Conservation (phyloP, 306 rosid species). For the Cercis canadensis region DNA sequence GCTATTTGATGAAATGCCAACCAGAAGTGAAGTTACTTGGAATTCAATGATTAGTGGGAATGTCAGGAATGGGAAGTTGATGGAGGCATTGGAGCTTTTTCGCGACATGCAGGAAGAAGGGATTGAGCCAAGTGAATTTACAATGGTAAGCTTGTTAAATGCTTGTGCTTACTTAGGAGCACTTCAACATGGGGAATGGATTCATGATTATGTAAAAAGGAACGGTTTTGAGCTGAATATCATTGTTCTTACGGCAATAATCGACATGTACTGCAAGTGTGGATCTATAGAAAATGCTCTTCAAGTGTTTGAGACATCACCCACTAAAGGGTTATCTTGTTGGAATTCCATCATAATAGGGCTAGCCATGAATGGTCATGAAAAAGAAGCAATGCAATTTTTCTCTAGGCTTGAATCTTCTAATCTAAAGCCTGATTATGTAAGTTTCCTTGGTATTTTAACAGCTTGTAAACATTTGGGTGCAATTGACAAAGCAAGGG, state of each 20-base stretch:
- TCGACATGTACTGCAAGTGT: constrained; percentile 88
- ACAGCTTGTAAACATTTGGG: constrained; percentile 81
- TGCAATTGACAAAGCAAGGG: constrained; percentile 62
- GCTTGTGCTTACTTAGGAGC: constrained; percentile 89
- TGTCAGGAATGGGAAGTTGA: constrained; percentile 73
- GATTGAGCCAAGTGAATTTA: constrained; percentile 70
- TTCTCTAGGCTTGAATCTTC: constrained; percentile 67
- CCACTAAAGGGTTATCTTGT: constrained; percentile 61
- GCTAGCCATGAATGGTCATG: constrained; percentile 74
- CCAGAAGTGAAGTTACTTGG: constrained; percentile 70
- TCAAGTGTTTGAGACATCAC: constrained; percentile 58
- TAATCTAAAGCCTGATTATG: constrained; percentile 56
- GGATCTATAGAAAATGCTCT: constrained; percentile 66
- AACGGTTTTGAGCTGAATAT: constrained; percentile 61
- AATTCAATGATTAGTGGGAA: constrained; percentile 83
- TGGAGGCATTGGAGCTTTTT: constrained; percentile 68
- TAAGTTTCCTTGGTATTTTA: constrained; percentile 80
- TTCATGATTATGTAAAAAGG: constrained; percentile 67
- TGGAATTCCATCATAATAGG: constrained; percentile 86
- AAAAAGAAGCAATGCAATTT: constrained; percentile 63
- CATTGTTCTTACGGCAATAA: constrained; percentile 72
- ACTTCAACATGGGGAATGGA: constrained; percentile 79
- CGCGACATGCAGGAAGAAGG: constrained; percentile 61
- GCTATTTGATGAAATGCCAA: constrained; percentile 68
- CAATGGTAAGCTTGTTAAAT: constrained; percentile 89